Evolutionary conservation across 139 green algal species (phyloP).

Genomic region (Chlamydomonas sphaeroides): DNA sequence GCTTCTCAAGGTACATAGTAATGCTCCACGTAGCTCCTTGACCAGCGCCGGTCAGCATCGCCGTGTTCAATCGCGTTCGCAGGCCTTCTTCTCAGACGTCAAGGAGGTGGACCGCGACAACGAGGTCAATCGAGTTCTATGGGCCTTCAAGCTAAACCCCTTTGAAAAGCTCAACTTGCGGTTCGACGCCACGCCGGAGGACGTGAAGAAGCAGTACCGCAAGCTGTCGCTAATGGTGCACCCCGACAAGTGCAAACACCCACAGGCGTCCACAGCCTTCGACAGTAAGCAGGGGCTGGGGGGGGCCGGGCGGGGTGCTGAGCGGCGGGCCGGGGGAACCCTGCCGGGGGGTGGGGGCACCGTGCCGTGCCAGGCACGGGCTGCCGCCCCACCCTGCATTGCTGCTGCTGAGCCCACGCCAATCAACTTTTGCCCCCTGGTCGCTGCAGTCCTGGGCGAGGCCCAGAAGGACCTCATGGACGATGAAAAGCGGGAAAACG

Average conservation of each 20-base stretch:
- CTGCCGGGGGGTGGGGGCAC: too few species aligned
- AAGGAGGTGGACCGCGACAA: conserved; percentile 92
- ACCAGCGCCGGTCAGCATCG: too few species aligned
- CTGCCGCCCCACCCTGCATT: too few species aligned
- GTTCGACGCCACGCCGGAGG: conserved; percentile 82
- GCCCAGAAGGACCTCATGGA: conserved; percentile 82
- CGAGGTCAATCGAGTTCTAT: conserved; percentile 92
- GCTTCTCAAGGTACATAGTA: conserved; percentile 11
- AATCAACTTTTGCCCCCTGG: too few species aligned
- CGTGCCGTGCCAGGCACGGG: too few species aligned
- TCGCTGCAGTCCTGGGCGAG: conserved; percentile 78
- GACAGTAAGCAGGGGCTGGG: conserved; percentile 69
- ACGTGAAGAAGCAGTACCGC: conserved; percentile 89
- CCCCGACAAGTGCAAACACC: conserved; percentile 92
- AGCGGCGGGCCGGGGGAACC: too few species aligned
- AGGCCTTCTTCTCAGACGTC: conserved; percentile 91
- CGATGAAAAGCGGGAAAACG: conserved; percentile 71
- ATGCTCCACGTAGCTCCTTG: too few species aligned
- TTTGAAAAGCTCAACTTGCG: conserved; percentile 92
- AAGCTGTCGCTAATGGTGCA: conserved; percentile 92
- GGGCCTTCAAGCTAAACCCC: conserved; percentile 97
- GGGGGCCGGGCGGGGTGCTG: too few species aligned
- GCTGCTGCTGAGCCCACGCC: too few species aligned
- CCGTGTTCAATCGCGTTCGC: conserved; percentile 4
- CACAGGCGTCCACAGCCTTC: conserved; percentile 83